phyloP scores from a whole-genome alignment of 2,329 filamentous ascomycete species.

The Claviceps maximensis region DNA sequence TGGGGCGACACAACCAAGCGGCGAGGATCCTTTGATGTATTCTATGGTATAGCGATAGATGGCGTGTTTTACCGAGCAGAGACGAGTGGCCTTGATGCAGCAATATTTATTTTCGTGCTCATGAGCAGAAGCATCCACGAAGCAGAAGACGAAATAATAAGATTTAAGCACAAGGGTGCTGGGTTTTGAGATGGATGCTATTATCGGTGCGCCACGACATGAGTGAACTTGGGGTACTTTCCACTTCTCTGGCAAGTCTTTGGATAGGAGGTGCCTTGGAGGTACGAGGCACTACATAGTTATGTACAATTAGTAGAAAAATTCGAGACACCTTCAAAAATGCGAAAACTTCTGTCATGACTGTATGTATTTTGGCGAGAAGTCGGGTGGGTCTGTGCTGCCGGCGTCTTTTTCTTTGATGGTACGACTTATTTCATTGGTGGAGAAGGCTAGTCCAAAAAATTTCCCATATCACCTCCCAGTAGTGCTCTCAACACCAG shows the following conservation, averaged over 20 bases:
- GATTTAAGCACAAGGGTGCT: background rate
- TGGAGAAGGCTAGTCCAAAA: background rate
- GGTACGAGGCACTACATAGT: too few relatives aligned
- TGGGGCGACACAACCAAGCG: background rate
- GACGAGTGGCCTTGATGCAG: background rate
- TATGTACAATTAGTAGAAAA: too few relatives aligned
- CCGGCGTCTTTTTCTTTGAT: background rate
- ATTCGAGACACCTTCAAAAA: too few relatives aligned
- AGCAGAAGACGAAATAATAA: background rate
- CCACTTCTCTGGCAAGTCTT: too few relatives aligned
- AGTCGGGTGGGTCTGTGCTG: too few relatives aligned
- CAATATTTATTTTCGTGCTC: background rate
- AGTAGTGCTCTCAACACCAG: background rate
- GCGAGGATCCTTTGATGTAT: slow-evolving; percentile 9
- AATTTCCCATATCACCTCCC: background rate
- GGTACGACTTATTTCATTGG: background rate
- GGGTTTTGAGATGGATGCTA: too few relatives aligned
- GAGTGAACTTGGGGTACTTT: too few relatives aligned
- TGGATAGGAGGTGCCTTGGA: too few relatives aligned
- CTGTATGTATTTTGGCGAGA: too few relatives aligned
- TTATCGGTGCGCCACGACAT: too few relatives aligned
- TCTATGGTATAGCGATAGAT: slow-evolving; percentile 9
- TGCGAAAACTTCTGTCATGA: too few relatives aligned
- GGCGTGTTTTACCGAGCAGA: slow-evolving; percentile 1
- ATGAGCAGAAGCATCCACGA: too few relatives aligned